phyloP scores from a whole-genome alignment of 257 asterid species.

The Forsythia suspensa region DNA sequence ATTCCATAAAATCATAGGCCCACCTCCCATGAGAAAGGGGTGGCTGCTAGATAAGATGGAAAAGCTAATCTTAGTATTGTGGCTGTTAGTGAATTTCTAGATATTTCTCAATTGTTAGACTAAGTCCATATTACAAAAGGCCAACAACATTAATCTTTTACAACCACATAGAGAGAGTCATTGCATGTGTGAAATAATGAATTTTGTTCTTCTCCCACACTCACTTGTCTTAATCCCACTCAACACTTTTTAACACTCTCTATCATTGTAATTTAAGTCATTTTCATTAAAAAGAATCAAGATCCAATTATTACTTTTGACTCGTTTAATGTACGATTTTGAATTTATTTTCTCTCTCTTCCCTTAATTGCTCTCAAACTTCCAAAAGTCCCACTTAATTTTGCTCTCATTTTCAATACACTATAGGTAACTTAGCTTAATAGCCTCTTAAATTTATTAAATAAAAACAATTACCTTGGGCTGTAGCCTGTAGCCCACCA shows the following conservation, averaged over 20 bases:
- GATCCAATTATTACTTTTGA: constrained; percentile 7
- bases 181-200: background rate
- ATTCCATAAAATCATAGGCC: constrained; percentile 18
- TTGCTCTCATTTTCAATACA: too few species aligned
- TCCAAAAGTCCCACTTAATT: too few species aligned
- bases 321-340: background rate
- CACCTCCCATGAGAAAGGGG: constrained; percentile 25
- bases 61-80: constrained; percentile 28
- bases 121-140: constrained; percentile 18
- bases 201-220: background rate
- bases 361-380: background rate
- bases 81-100: constrained; percentile 31
- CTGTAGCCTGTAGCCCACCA: too few species aligned
- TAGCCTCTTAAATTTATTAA: too few species aligned
- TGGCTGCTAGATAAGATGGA: constrained; percentile 26
- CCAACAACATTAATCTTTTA: constrained; percentile 12
- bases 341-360: too few species aligned
- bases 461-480: too few species aligned
- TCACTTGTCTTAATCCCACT: constrained; percentile 19
- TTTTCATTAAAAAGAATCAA: constrained; percentile 29
- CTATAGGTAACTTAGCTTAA: too few species aligned
- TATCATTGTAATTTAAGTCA: constrained; percentile 32
- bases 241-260: constrained; percentile 24
- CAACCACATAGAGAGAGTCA: constrained; percentile 17
- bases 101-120: constrained; percentile 21